Percentiles rank a stretch among this genome's conserved stretches.
These are phyloP conservation scores for Dittrichia graveolens DNA, from an alignment of 129 eudicot genomes.

Conservation along the genomic window DNA sequence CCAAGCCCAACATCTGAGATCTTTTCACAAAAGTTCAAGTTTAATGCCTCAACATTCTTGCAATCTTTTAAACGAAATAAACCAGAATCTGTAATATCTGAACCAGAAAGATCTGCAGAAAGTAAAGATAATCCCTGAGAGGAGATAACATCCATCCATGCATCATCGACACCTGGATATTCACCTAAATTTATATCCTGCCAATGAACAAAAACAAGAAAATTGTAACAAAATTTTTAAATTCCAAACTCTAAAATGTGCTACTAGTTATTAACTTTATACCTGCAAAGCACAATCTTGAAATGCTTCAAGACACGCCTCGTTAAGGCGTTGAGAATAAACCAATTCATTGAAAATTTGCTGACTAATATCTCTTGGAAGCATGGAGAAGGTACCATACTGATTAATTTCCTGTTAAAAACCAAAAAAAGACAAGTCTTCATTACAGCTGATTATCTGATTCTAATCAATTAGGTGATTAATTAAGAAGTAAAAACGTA, in stretches of 20 bases:
- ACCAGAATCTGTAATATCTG: conserved; percentile 84
- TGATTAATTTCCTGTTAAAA: conserved; percentile 65
- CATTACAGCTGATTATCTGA: neutral
- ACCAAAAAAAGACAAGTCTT: conserved; percentile 2
- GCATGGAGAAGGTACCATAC: conserved; percentile 66
- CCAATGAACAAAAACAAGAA: neutral
- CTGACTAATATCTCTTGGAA: conserved; percentile 95
- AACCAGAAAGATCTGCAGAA: conserved; percentile 80
- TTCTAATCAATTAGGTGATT: neutral
- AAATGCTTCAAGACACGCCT: conserved; percentile 71
- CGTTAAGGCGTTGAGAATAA: conserved; percentile 62
- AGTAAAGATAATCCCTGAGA: conserved; percentile 88
- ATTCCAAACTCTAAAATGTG: neutral
- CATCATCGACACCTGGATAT: conserved; percentile 75
- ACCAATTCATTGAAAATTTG: conserved; percentile 85
- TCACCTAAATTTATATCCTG: conserved; percentile 93
- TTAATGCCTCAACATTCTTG: conserved; percentile 56
- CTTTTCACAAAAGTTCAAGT: conserved; percentile 73
- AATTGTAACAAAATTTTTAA: neutral
- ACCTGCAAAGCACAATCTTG: conserved; percentile 98
- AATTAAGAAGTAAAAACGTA: conserved; percentile 24
- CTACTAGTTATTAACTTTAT: neutral
- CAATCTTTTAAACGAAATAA: conserved; percentile 59
- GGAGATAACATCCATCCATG: conserved; percentile 77
- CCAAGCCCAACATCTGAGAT: conserved; percentile 64